Conservation (phyloP, 2,329 filamentous ascomycete species). For the Fonsecaea nubica region DNA sequence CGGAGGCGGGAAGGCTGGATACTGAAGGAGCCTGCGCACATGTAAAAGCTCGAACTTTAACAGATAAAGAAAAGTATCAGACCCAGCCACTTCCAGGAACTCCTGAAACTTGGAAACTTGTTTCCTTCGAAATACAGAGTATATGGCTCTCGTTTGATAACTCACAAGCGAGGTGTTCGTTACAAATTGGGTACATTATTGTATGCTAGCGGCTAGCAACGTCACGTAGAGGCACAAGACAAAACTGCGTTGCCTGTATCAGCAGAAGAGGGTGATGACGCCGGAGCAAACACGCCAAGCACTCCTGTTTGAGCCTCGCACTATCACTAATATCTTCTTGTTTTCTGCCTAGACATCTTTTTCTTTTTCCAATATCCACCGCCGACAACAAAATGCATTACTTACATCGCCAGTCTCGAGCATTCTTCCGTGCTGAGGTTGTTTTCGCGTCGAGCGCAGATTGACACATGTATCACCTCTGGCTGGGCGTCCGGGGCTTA, state of each 20-base stretch:
- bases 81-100: background rate
- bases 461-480: slow-evolving; percentile 36
- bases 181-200: background rate
- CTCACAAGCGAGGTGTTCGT: background rate
- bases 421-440: slow-evolving; percentile 34
- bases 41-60: background rate
- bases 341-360: background rate
- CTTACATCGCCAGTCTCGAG: slow-evolving; percentile 37
- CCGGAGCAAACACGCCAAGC: slow-evolving; percentile 23
- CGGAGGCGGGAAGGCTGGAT: background rate
- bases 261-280: no score
- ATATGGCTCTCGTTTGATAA: background rate
- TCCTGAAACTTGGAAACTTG: background rate
- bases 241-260: no score
- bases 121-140: background rate
- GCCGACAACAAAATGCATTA: slow-evolving; percentile 39
- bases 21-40: background rate
- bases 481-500: slow-evolving; percentile 41
- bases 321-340: background rate
- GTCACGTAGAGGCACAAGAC: background rate
- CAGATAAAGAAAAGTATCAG: background rate
- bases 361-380: slow-evolving; percentile 28
- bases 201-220: background rate
- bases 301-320: background rate
- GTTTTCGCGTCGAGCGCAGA: slow-evolving; percentile 40